Conservation (phyloP, 768 basidiomycete species). For the Hygrocybe coccinea region DNA sequence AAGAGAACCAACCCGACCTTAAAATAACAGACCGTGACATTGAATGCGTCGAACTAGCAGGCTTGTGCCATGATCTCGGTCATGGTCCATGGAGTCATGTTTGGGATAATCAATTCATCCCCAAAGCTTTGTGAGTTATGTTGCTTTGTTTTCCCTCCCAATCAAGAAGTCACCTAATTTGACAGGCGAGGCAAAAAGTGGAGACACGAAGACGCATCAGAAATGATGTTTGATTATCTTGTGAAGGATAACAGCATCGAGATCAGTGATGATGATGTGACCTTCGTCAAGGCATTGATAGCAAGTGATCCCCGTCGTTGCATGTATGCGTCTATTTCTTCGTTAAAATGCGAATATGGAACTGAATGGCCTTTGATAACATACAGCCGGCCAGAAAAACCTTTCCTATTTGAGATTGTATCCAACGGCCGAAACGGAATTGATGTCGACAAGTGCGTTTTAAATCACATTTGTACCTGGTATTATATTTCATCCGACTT, state of each 20-base stretch:
- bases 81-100: constrained; percentile 75
- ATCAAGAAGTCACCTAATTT: neutral
- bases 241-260: constrained; percentile 51
- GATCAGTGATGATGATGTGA: constrained; percentile 44
- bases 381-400: no score
- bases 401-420: constrained; percentile 79
- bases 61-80: constrained; percentile 77
- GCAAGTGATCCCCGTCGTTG: constrained; percentile 52
- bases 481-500: neutral
- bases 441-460: constrained; percentile 76
- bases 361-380: no score
- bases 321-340: constrained; percentile 43
- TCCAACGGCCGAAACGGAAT: constrained; percentile 77
- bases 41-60: constrained; percentile 73
- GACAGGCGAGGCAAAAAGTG: constrained; percentile 44
- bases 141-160: neutral
- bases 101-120: constrained; percentile 74
- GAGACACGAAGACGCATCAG: constrained; percentile 76
- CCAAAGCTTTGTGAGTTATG: constrained; percentile 51
- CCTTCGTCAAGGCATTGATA: constrained; percentile 75
- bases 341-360: no score
- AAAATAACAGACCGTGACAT: constrained; percentile 70
- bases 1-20: constrained; percentile 54
- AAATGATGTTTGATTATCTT: constrained; percentile 76
- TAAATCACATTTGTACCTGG: neutral